Evolutionary conservation across 2,329 filamentous ascomycete species (phyloP), one percentile per base, ranked within the genome.

Genomic region (Claviceps sp.): DNA sequence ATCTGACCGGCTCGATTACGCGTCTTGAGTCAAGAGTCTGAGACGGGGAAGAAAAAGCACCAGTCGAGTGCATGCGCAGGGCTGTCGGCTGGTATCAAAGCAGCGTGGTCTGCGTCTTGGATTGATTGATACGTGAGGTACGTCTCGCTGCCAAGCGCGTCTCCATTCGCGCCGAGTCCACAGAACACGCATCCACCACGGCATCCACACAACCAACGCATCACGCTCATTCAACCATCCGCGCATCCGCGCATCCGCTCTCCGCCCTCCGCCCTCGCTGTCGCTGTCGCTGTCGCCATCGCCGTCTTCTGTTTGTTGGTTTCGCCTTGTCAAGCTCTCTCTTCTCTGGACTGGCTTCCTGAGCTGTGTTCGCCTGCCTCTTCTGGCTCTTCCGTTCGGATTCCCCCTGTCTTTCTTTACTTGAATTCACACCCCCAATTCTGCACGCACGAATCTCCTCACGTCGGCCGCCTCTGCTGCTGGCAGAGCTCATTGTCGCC

Each of bases 401-500:
- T 5, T 46, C 23, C 16, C n/a, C 34, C 20, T 20, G 20, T 20
- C 20, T n/a, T 5, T 23, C n/a, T 14, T 14, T 26, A 26, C 23
- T 5, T 7, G 23, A 26, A 26, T 26, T 7, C 23, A 26, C 5
- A 26, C 23, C 23, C 23, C 23, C 23, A 26, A 26, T 26, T 5
- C 23, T 34, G 9, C 29, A 34, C 29, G 9, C 29, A 9, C 29
- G 29, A 34, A 34, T 34, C 36, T 5, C 16, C 29, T 22, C 17
- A 37, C 45, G 16, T 44, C 26, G 52, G 52, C 52, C 38, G 49
- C 52, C 17, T 47, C 45, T 52, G 52, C 50, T 54, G 52, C 47
- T 34, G 47, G 49, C 52, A 51, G 42, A 45, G 44, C 45, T 47
- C 46, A 38, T 50, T 43, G 50, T 47, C 50, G 52, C 50, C 46